Evolutionary conservation across 164 flowering plant species (phyloP).

Genomic region (Umbellularia californica): DNA sequence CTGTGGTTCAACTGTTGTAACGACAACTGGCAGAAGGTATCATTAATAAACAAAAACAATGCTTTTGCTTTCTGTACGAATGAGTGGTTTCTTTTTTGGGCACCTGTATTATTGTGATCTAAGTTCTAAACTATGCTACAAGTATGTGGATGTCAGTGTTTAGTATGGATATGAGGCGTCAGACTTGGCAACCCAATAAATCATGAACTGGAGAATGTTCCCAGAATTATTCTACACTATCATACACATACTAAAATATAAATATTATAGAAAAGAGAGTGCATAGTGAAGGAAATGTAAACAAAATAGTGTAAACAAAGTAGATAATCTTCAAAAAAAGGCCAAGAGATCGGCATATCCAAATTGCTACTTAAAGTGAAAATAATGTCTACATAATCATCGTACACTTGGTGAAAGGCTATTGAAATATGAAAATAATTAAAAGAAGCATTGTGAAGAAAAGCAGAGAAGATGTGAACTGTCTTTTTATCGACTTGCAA

Average conservation of each 20-base stretch:
- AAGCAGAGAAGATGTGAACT: no score
- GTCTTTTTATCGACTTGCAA: no score
- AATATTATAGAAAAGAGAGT: not conserved
- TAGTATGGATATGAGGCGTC: not conserved
- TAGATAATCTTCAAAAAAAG: no score
- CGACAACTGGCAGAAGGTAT: slow-evolving; percentile 99
- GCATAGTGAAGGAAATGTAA: not conserved
- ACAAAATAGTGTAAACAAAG: no score
- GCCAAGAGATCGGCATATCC: no score
- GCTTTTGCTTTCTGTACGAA: not conserved
- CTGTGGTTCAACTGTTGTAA: slow-evolving; percentile 72
- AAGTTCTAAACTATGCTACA: not conserved
- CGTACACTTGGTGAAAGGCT: no score
- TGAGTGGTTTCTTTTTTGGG: not conserved
- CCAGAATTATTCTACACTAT: not conserved
- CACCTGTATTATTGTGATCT: not conserved
- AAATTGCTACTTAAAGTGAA: no score
- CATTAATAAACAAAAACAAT: not conserved
- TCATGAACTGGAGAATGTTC: not conserved
- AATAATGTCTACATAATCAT: no score
- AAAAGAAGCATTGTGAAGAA: no score
- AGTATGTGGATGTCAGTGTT: not conserved
- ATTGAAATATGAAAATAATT: no score
- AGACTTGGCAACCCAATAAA: not conserved
- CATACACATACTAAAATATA: no score